phyloP scores from a whole-genome alignment of 139 green algal species.

The Dunaliella sp. region DNA sequence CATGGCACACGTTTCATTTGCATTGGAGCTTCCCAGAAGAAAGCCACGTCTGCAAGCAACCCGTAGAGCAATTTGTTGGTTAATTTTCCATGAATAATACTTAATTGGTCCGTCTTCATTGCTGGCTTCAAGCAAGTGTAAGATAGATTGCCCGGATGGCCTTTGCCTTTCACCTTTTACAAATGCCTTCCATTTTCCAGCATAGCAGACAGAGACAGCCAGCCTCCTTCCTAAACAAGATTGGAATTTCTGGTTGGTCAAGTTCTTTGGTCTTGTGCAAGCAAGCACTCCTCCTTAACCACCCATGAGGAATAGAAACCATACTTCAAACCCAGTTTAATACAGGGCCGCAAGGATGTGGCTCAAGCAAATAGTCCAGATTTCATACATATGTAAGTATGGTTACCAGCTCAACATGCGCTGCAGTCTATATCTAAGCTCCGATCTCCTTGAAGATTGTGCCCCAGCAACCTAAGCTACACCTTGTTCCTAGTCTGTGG shows the following conservation, averaged over 20 bases:
- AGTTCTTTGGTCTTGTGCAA: too few relatives aligned
- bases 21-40: neutral
- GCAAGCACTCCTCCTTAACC: too few relatives aligned
- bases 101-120: neutral
- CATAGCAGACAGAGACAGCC: neutral
- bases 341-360: too few relatives aligned
- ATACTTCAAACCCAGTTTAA: too few relatives aligned
- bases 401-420: neutral
- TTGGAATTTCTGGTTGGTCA: too few relatives aligned
- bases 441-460: too few relatives aligned
- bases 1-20: neutral
- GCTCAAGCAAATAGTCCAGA: too few relatives aligned
- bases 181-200: neutral
- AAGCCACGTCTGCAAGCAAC: neutral
- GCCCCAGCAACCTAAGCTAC: too few relatives aligned
- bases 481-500: neutral
- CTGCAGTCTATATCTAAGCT: too few relatives aligned
- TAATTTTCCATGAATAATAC: neutral
- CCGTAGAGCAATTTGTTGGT: neutral
- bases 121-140: neutral
- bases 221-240: neutral
- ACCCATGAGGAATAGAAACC: too few relatives aligned
- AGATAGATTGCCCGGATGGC: neutral
- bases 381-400: neutral
- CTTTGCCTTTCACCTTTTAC: neutral